These are phyloP conservation scores for Lenzites betulinus DNA, from an alignment of 768 basidiomycete species.

Conservation along the genomic window DNA sequence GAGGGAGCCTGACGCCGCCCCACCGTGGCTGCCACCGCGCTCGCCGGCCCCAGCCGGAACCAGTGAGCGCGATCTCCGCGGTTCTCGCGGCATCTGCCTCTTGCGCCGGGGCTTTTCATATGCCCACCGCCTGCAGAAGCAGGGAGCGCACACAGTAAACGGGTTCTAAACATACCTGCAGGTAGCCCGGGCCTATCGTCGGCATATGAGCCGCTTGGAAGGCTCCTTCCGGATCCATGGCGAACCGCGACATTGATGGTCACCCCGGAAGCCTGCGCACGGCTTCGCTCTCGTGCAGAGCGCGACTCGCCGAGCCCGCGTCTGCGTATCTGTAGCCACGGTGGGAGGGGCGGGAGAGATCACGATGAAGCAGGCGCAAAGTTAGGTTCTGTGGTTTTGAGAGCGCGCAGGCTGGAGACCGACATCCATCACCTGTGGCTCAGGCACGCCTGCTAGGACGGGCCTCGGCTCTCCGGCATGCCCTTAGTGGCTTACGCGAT, in stretches of 20 bases:
- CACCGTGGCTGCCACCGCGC: background rate
- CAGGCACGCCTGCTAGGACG: background rate
- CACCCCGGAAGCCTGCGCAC: too few species aligned
- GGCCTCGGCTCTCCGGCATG: background rate
- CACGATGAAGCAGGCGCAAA: background rate
- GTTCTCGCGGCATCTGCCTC: background rate
- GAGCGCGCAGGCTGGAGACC: background rate
- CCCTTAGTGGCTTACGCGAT: background rate
- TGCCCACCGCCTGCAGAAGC: background rate
- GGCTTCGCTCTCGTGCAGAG: background rate
- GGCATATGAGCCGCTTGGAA: background rate
- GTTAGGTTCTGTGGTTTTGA: background rate
- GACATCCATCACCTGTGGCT: background rate
- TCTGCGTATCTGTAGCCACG: background rate
- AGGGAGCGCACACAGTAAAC: too few species aligned
- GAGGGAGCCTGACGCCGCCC: too few species aligned
- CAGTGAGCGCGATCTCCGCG: background rate
- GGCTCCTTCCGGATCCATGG: background rate
- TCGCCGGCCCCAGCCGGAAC: background rate
- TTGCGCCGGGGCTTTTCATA: background rate
- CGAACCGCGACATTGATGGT: too few species aligned
- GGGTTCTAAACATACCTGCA: slow-evolving; percentile 10
- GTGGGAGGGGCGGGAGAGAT: background rate
- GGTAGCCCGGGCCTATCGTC: slow-evolving; percentile 10
- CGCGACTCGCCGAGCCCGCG: too few species aligned